Conservation (phyloP, 805 yeast species). For the Jamesozyma hellenica region DNA sequence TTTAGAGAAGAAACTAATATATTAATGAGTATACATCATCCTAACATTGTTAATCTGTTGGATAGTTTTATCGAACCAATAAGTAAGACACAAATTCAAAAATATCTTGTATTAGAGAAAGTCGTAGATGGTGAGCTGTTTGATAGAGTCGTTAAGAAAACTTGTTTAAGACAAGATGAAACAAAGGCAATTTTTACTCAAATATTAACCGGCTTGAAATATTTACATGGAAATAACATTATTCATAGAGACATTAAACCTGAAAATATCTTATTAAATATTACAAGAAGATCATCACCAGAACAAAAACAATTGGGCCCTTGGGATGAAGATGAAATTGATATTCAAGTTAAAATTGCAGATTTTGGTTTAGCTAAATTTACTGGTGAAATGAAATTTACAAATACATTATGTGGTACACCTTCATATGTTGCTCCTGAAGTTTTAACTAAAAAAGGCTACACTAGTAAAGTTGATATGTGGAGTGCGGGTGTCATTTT, state of each 20-base stretch:
- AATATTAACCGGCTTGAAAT: conserved; percentile 53
- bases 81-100: conserved; percentile 34
- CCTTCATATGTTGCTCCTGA: conserved; percentile 87
- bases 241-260: conserved; percentile 77
- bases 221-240: conserved; percentile 57
- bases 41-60: conserved; percentile 57
- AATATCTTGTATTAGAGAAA: conserved; percentile 60
- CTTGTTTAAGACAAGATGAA: conserved; percentile 50
- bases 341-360: conserved; percentile 63
- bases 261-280: conserved; percentile 51
- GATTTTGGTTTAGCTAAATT: conserved; percentile 63
- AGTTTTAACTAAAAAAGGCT: conserved; percentile 45
- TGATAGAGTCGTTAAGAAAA: conserved; percentile 59
- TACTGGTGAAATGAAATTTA: conserved; percentile 61
- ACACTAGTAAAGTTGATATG: conserved; percentile 64
- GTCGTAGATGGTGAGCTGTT: conserved; percentile 68
- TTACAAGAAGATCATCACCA: conserved; percentile 34
- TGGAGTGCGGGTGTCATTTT: conserved; percentile 77
- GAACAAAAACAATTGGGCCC: conserved; percentile 30
- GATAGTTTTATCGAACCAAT: conserved; percentile 50
- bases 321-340: conserved; percentile 44
- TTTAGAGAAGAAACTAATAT: conserved; percentile 61
- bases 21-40: conserved; percentile 54
- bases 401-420: conserved; percentile 75
- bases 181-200: conserved; percentile 56